Evolutionary conservation across 768 basidiomycete species (phyloP), one percentile per base, ranked within the genome.

Genomic region (Tylopilus sp.): DNA sequence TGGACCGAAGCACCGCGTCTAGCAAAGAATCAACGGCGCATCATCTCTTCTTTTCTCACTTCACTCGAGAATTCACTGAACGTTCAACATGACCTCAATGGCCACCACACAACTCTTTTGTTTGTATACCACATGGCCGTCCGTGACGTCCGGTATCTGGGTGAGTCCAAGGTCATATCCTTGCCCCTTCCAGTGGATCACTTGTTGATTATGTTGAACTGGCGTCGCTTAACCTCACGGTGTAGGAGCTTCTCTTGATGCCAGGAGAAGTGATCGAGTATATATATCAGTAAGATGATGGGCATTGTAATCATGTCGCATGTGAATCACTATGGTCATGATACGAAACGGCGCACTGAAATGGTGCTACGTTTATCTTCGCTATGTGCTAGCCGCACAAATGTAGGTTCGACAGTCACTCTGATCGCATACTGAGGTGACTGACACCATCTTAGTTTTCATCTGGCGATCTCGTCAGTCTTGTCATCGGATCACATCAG

Each of bases 251-350:
- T 15, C 17, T 69, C 4, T 47, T 64, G 39, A 63, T 59, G 4
- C 54, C 63, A 22, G 57, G 51, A 22, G 58, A 52, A 13, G 71
- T 69, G 41, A 52, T 62, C 1, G 63, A 62, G 33, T 57, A 61
- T 21, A 41, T 71, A 20, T 72, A 71, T 69, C 57, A 55, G 71
- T 73, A 48, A 56, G 40, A 10, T 22, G 20, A 17, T 31, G 1
- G 17, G 22, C 25, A 10, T n/a, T n/a, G n/a, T 6, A 22, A 3
- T 3, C 8, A 6, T 13, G 12, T n/a, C 13, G 1, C 21, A 15
- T 23, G 26, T 15, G 12, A 41, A 30, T 33, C 31, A 39, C n/a
- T n/a, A 6, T 36, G 35, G 8, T 21, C 44, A 62, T 57, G 17
- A 62, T 53, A 54, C 50, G 40, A 44, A 30, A 18, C 6, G 51